Evolutionary conservation across 345 rosid genomes (phyloP).

Genomic region (Boechera divaricarpa): DNA sequence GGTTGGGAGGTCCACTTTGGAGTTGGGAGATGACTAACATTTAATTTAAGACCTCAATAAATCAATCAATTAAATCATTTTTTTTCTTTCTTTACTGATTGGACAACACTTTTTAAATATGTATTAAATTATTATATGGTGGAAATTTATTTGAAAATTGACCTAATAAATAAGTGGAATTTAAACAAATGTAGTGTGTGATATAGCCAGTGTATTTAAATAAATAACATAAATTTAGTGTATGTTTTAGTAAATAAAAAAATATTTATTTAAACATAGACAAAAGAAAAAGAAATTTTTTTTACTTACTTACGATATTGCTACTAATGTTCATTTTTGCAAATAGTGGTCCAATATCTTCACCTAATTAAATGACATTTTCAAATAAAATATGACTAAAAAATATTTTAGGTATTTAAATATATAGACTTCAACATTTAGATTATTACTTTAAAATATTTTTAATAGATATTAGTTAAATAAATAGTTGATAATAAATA

Average conservation of each 20-base stretch:
- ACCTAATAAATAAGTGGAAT: neutral
- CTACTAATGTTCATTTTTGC: too few species aligned
- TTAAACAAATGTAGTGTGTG: neutral
- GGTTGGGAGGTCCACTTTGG: conserved; percentile 9
- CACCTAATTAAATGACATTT: neutral
- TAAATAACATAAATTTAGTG: too few species aligned
- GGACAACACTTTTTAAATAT: conserved; percentile 1
- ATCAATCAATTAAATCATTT: neutral
- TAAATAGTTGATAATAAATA: too few species aligned
- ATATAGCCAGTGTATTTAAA: neutral
- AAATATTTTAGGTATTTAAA: too few species aligned
- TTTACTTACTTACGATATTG: too few species aligned
- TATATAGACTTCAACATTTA: too few species aligned
- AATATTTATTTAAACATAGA: too few species aligned
- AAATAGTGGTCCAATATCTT: neutral
- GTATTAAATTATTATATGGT: conserved; percentile 1
- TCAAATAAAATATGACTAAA: neutral
- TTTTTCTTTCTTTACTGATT: neutral
- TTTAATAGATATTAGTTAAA: too few species aligned
- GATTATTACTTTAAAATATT: too few species aligned
- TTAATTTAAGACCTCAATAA: conserved; percentile 25
- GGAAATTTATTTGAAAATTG: neutral
- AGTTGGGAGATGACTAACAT: conserved; percentile 4
- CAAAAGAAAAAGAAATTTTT: too few species aligned
- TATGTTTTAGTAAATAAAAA: too few species aligned